Percentiles rank a stretch among this genome's conserved stretches.
Conservation (phyloP, 306 rosid genomes). For the Rosa persica region DNA sequence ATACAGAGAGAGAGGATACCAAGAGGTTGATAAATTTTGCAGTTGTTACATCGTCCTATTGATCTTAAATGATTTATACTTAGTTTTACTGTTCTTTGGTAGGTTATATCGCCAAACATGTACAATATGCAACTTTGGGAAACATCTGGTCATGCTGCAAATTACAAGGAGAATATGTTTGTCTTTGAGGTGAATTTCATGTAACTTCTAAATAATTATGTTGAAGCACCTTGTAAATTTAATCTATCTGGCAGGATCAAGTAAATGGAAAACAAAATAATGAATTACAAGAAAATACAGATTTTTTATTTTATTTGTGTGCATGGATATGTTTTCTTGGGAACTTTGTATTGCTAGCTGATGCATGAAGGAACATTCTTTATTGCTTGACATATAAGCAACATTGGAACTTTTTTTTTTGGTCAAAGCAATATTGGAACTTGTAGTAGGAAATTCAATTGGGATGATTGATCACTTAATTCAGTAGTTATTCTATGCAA, state of each 20-base stretch:
- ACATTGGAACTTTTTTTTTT: neutral
- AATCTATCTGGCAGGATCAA: neutral
- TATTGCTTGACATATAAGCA: neutral
- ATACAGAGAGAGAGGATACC: slow-evolving; percentile 84
- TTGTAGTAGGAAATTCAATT: neutral
- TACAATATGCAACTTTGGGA: slow-evolving; percentile 95
- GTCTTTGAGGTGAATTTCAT: slow-evolving; percentile 64
- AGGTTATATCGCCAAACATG: slow-evolving; percentile 93
- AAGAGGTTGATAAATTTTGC: slow-evolving; percentile 60
- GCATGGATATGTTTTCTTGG: neutral
- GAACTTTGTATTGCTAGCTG: neutral
- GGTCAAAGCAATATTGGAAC: neutral
- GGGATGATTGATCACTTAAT: neutral
- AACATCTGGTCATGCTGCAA: slow-evolving; percentile 94
- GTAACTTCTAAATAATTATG: neutral
- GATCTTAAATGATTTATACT: slow-evolving; percentile 13
- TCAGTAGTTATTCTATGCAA: neutral
- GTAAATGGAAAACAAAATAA: neutral
- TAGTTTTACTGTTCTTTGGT: slow-evolving; percentile 32
- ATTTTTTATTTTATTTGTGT: neutral
- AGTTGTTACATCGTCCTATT: slow-evolving; percentile 18
- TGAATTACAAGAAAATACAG: neutral
- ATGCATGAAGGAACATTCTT: neutral
- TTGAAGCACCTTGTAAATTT: neutral
- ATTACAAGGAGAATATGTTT: slow-evolving; percentile 94